Evolutionary conservation across 2,329 filamentous ascomycete species (phyloP).

Genomic region (Fusarium circinatum): DNA sequence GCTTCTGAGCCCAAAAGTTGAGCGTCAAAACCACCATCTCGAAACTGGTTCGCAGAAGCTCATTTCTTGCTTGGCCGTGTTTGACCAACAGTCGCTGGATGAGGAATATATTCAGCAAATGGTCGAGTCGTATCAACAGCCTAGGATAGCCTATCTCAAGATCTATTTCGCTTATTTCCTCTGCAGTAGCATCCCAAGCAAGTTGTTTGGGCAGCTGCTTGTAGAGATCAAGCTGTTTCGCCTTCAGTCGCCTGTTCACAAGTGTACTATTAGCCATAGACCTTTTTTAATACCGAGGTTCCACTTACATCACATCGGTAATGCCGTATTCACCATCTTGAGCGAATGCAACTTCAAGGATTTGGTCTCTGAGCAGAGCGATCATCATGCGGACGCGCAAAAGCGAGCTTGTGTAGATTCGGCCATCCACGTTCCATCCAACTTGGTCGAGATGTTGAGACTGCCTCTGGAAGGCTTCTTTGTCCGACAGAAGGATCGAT

Average conservation of each 20-base stretch:
- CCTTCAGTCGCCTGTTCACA: neutral
- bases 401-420: neutral
- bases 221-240: neutral
- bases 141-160: neutral
- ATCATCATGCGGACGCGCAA: neutral
- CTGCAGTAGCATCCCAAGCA: neutral
- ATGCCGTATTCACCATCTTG: neutral
- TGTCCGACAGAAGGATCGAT: neutral
- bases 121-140: neutral
- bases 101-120: neutral
- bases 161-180: neutral
- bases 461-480: neutral
- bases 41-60: neutral
- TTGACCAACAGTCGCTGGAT: neutral
- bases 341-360: neutral
- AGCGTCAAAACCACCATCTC: neutral
- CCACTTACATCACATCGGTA: neutral
- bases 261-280: rapidly evolving
- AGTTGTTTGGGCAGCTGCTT: neutral
- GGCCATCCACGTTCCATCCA: neutral
- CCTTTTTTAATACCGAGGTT: rapidly evolving
- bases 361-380: neutral
- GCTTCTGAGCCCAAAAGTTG: neutral
- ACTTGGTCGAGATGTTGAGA: rapidly evolving
- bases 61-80: neutral